Base-by-base conservation (phyloP, 768 basidiomycete species). In the Crepidotus variabilis region DNA sequence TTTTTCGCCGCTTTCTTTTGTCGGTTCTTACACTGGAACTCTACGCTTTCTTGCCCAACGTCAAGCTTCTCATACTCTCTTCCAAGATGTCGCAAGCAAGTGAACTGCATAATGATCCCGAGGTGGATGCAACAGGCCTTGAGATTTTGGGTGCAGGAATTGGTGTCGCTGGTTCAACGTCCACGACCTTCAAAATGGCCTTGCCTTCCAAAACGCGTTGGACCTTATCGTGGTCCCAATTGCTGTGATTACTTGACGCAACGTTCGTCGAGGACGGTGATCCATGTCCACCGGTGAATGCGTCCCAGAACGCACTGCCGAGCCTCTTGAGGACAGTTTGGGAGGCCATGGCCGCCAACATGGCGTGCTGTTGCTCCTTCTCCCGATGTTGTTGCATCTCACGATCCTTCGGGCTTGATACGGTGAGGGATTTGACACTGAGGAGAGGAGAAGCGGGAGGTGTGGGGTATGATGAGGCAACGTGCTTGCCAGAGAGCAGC, bases 281-380 rank as follows among this genome's bases (percentile, higher is more conserved):
- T 8, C 32, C 43, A 2, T 20, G 4, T 32, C 66, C 56, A 0
- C 85, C 86, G n/a, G 86, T 79, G 71, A 94, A 94, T 14, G 93
- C 93, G 60, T 92, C 91, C 88, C 92, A 90, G 73, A 94, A 94
- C 46, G 92, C 90, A 20, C 75, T 68, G 4, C 88, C 86, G 32
- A 94, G 77, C 65, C 85, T 86, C 64, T 75, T 72, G 51, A 90
- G 61, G 28, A 95, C 72, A 0, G 92, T 94, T 72, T 92, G 86
- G 47, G 83, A 83, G 8, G 90, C 92, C 59, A 92, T 75, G n/a
- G 83, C 80, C 10, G 91, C 92, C 16, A 86, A 74, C 64, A 86
- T 74, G 13, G 79, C 73, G 50, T 79, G 73, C 57, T 71, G 70
- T 55, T 75, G 73, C 56, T 72, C 67, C 57, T 69, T 64, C 60